These are phyloP conservation scores for Larix kaempferi DNA, from an alignment of 75 land plant species.

Conservation along the genomic window DNA sequence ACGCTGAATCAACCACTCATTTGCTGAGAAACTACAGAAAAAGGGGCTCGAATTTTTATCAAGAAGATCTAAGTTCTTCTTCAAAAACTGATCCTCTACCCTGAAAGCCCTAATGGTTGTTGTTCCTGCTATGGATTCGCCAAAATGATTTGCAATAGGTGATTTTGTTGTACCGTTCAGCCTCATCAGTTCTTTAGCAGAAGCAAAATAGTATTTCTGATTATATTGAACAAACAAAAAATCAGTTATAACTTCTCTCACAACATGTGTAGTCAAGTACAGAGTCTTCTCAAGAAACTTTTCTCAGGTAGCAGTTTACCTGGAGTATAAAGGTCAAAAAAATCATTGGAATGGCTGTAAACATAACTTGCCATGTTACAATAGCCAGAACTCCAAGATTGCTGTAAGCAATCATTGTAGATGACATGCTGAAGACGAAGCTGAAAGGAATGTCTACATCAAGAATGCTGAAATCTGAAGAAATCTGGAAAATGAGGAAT, in stretches of 20 bases:
- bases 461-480: conserved; percentile 29
- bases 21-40: conserved; percentile 37
- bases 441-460: conserved; percentile 31
- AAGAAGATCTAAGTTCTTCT: conserved; percentile 31
- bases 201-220: conserved; percentile 36
- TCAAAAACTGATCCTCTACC: conserved; percentile 18
- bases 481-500: conserved; percentile 17
- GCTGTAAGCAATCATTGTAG: conserved; percentile 11
- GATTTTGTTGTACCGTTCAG: conserved; percentile 47
- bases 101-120: conserved; percentile 46
- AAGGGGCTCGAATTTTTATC: conserved; percentile 34
- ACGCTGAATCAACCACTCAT: conserved; percentile 41
- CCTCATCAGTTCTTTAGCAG: conserved; percentile 41
- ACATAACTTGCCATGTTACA: conserved; percentile 40
- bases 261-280: not conserved
- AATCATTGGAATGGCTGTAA: conserved; percentile 28
- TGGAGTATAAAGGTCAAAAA: conserved; percentile 21
- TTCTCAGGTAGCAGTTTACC: conserved; percentile 11
- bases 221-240: not conserved
- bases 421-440: conserved; percentile 6
- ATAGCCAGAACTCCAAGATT: conserved; percentile 29
- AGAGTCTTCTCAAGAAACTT: not conserved
- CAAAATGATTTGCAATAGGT: conserved; percentile 36
- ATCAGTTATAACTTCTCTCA: not conserved
- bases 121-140: conserved; percentile 39